phyloP scores from a whole-genome alignment of 345 rosid genomes.

The Pelargonium nanum region DNA sequence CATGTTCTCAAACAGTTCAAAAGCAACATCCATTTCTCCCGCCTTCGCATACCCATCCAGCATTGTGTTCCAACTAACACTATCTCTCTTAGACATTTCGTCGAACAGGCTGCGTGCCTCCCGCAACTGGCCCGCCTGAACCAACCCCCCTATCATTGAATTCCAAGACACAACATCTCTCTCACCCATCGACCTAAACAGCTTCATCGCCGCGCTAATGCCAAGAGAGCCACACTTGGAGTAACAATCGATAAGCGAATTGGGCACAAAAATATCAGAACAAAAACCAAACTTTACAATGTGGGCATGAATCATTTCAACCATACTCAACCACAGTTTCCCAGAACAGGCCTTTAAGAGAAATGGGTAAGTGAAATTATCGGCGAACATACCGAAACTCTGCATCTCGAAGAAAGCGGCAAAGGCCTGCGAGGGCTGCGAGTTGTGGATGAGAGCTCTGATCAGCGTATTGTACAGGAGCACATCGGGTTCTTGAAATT shows the following conservation, averaged over 20 bases:
- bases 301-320: conserved; percentile 62
- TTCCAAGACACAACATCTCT: conserved; percentile 80
- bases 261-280: conserved; percentile 70
- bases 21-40: conserved; percentile 53
- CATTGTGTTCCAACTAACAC: conserved; percentile 72
- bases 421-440: conserved; percentile 45
- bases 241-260: conserved; percentile 72
- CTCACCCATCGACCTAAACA: conserved; percentile 43
- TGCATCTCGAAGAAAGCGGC: conserved; percentile 56
- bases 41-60: conserved; percentile 72
- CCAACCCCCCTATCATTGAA: conserved; percentile 56
- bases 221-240: conserved; percentile 59
- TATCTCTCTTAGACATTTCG: conserved; percentile 64
- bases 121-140: conserved; percentile 39
- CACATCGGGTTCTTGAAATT: conserved; percentile 38
- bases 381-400: conserved; percentile 36
- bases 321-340: conserved; percentile 35
- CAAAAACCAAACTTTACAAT: conserved; percentile 59
- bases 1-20: conserved; percentile 56
- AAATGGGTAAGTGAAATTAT: conserved; percentile 77
- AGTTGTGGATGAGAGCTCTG: conserved; percentile 50
- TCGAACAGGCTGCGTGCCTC: conserved; percentile 60
- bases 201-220: conserved; percentile 45
- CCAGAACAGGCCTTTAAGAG: conserved; percentile 64
- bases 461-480: conserved; percentile 62